Conservation (phyloP, 768 basidiomycete genomes). For the Roridomyces roridus region DNA sequence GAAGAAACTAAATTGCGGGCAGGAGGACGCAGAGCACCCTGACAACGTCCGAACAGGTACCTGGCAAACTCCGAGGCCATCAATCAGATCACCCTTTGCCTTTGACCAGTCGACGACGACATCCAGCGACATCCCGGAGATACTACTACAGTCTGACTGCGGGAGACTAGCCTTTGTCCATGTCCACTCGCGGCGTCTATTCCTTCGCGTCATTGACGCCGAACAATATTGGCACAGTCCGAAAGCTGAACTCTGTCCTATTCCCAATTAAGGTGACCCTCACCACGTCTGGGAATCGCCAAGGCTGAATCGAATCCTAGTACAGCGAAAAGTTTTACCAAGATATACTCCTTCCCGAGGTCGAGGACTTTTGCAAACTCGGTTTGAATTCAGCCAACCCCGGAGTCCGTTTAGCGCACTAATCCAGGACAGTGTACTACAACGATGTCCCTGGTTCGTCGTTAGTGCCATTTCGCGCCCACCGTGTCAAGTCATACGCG, state of each 20-base stretch:
- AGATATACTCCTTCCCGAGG: conserved; percentile 76
- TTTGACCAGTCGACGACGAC: too few relatives aligned
- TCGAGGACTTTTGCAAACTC: conserved; percentile 88
- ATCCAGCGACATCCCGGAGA: too few relatives aligned
- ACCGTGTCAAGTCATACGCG: conserved; percentile 19
- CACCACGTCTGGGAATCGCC: not conserved
- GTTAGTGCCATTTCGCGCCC: conserved; percentile 13
- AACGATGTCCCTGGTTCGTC: conserved; percentile 76
- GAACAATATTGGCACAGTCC: conserved; percentile 85
- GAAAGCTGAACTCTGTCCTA: conserved; percentile 74
- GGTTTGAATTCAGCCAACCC: conserved; percentile 53
- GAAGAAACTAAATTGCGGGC: too few relatives aligned
- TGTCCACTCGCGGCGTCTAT: conserved; percentile 33
- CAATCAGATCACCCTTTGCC: too few relatives aligned
- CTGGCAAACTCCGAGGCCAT: too few relatives aligned
- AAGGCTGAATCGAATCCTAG: conserved; percentile 58
- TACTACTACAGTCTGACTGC: too few relatives aligned
- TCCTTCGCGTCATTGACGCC: conserved; percentile 76
- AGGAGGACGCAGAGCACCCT: too few relatives aligned
- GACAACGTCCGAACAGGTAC: too few relatives aligned
- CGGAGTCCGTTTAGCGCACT: conserved; percentile 5
- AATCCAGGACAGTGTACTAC: conserved; percentile 72
- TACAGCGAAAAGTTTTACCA: conserved; percentile 90
- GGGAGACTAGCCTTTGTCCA: not conserved
- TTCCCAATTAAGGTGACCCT: conserved; percentile 72